Evolutionary conservation across 176 grass and related monocot genomes (phyloP), one percentile per base, ranked within the genome.

Genomic region (Thinopyrum elongatum): DNA sequence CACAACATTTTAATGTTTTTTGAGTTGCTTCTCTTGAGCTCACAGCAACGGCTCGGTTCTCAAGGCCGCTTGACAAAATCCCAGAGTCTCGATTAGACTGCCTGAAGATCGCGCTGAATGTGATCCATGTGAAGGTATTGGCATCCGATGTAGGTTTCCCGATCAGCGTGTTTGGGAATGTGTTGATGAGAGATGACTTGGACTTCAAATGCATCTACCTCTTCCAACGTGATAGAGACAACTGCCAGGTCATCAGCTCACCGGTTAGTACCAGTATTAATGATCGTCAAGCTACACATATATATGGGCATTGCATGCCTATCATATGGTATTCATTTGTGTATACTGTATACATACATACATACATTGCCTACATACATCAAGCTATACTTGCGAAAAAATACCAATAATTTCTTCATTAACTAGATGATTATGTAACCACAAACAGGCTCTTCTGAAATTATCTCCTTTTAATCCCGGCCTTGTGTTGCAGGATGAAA

Each of bases 141-240:
- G 65, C 26, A 10, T 70, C 80, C 0, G 65, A 82, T 57, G 46
- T 82, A 4, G 80, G 65, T 16, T 69, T 81, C 30, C 65, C 80
- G 3, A 8, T 82, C 46, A 82, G 16, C 0, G 3, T 70, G 7
- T 82, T 10, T 36, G 80, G 65, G 22, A 70, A 46, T 6, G 65
- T 70, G 29, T 6, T 82, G 46, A 42, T 82, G 30, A 71, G 80
- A 71, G 80, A 82, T 59, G 30, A 39, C 1, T 2, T 82, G 1
- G 66, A 82, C 47, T 71, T 82, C 65, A 70, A 82, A 58, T 72
- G 66, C 66, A 82, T 72, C 66, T 82, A 57, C 31, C 80, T 71
- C 30, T 82, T 83, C 31, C 21, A 39, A 83, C 80, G 80, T 21
- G 66, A 59, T 23, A 57, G 53, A 57, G 7, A 57, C 19, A 57